Base-by-base conservation (phyloP, 306 rosid species). In the Dalbergia cochinchinensis region DNA sequence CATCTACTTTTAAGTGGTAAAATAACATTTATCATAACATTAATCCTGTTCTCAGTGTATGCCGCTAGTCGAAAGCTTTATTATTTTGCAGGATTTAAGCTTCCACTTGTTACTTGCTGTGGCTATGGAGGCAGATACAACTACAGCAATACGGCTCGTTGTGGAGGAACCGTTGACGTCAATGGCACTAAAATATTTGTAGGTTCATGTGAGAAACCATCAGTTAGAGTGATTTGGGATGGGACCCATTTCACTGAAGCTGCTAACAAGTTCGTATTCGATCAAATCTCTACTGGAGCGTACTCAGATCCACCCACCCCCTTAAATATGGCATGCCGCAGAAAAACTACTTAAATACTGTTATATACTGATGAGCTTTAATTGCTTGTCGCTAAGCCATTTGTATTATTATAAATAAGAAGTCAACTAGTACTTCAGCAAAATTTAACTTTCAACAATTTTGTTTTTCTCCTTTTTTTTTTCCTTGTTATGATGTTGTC, bases 61-160 rank as follows among this genome's bases (percentile, higher is more conserved):
- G 59, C 0, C 5, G 7, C 6, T 13, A 7, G 53, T 76, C 15
- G 11, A 42, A 8, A 3, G 7, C 0, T 51, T 42, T 0, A 18
- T 41, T 54, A 11, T 15, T 3, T 5, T 69, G 77, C 69, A 91
- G 92, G 95, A 57, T 88, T 89, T 80, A 88, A 87, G 70, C 19
- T 22, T 13, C 85, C 92, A 16, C 77, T 45, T 0, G 76, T 77
- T 48, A 34, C 86, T 4, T 91, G 92, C 12, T 88, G 95, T 78
- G 92, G 95, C 0, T 63, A 80, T 65, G 95, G 91, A 68, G 92
- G 89, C 15, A 20, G 78, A 57, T 85, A 91, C 81, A 88, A 85
- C 65, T 83, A n/a, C 11, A 75, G 18, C 53, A 0, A 0, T 66
- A 35, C 2, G 8, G 69, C 9, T 16, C 12, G 4, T 7, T 73